Base-by-base conservation (phyloP, 2,329 filamentous ascomycete species). In the Aspergillus unguis region DNA sequence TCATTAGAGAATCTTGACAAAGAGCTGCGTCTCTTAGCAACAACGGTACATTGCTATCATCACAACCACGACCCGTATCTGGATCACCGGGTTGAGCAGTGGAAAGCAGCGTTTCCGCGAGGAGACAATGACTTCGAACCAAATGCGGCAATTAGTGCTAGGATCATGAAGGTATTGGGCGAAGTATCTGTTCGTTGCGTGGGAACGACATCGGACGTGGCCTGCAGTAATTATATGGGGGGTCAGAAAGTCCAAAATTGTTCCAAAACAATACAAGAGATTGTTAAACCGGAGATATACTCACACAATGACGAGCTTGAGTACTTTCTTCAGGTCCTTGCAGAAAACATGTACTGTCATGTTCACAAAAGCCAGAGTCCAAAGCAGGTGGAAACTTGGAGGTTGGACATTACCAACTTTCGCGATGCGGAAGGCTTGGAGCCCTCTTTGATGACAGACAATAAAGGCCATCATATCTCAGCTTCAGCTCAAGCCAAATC, bases 171-270 rank as follows among this genome's bases (percentile, higher is more conserved):
- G n/a, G n/a, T n/a, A n/a, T n/a, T n/a, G n/a, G n/a, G n/a, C n/a
- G n/a, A 47, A 47, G 23, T n/a, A 6, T 47, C 44, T 10, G 33
- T 7, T 37, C 26, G 32, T 28, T 47, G 44, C 44, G 6, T n/a
- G 10, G 44, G 44, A 17, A 47, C 8, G 44, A 29, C n/a, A 8
- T 26, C 37, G n/a, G n/a, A 9, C 11, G 35, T 29, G 8, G 9
- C 7, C 17, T 35, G 46, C 29, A 5, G 11, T n/a, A 27, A 26
- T 6, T n/a, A 31, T n/a, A 41, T 48, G 9, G 46, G 46, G 5
- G 46, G 48, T 26, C 33, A 25, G 10, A 40, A 42, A 32, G 40
- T 40, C 38, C 48, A 51, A 26, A 51, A 51, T 38, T 44, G 23
- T 40, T 7, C 23, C 23, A 44, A 32, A n/a, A 44, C 42, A 4